Evolutionary conservation across 2,329 filamentous ascomycete species (phyloP), one percentile per base, ranked within the genome.

Genomic region (Penicillium sp.): DNA sequence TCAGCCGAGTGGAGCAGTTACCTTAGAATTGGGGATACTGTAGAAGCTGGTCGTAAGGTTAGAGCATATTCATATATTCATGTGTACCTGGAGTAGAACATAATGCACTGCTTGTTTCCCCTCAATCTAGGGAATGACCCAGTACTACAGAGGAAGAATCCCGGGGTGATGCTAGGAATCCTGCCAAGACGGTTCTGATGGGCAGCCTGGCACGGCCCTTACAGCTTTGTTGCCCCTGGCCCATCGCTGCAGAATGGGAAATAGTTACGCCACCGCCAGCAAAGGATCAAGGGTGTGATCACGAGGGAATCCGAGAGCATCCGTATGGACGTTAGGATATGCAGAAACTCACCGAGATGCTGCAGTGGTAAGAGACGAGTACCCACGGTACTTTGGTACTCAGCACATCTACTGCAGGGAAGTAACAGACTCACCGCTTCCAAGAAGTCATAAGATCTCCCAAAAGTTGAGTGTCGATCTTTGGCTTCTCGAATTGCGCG

Each of bases 131-230:
- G 38, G 23, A 24, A 14, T 39, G 11, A 13, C 20, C 8, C 9
- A 3, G 26, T 27, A 16, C 26, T 18, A 22, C 24, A 43, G 23
- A 34, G 27, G 14, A 44, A 47, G 37, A 47, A 49, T 52, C 42
- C 27, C 16, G 38, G 29, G 27, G 20, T 18, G 9, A 5, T 14
- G 20, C 32, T 31, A 29, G 26, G 41, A 51, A 44, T 50, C 28
- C 42, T 28, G 41, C 48, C 48, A 48, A 51, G 41, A 23, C 37
- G 24, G 18, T 11, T 20, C 26, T 46, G 40, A 40, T 20, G 36
- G 41, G 40, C 40, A 39, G 42, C 13, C 31, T 26, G 22, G 3
- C 18, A 3, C 18, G 18, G 24, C 42, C 47, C 47, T 50, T 47
- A 37, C 44, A 38, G 36, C 10, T 34, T 34, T 18, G 14, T 18